These are phyloP conservation scores for Aphanocladium album DNA, from an alignment of 2,329 filamentous ascomycete species.

Conservation along the genomic window DNA sequence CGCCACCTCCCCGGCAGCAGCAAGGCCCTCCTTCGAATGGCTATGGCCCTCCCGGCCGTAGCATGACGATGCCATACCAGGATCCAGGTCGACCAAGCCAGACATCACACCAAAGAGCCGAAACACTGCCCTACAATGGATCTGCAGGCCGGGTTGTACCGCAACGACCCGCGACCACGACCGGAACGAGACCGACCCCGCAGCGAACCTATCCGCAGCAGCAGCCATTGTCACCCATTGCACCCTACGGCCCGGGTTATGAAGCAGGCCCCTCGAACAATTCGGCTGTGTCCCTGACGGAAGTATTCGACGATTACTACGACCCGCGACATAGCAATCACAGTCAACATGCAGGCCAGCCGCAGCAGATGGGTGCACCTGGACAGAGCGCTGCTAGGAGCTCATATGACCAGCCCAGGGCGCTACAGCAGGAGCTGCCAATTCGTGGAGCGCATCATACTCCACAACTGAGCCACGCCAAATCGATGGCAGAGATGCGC, in stretches of 20 bases:
- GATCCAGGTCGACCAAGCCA: conserved; percentile 35
- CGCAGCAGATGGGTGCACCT: not conserved
- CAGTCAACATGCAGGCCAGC: conserved; percentile 17
- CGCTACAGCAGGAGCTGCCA: conserved; percentile 35
- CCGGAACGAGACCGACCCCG: conserved; percentile 35
- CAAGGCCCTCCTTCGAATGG: conserved; percentile 30
- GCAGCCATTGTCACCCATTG: conserved; percentile 19
- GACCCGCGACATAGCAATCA: conserved; percentile 22
- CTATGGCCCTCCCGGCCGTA: conserved; percentile 50
- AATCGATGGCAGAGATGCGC: conserved; percentile 63
- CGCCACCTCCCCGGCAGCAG: conserved; percentile 16
- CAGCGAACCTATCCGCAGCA: conserved; percentile 8
- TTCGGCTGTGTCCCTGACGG: conserved; percentile 12
- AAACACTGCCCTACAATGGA: conserved; percentile 43
- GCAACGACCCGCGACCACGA: conserved; percentile 52
- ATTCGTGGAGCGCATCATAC: conserved; percentile 46
- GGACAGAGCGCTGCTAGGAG: conserved; percentile 27
- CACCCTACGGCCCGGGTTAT: conserved; percentile 8
- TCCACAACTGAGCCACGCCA: conserved; percentile 53
- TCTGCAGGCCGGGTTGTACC: conserved; percentile 40
- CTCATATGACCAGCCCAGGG: conserved; percentile 46
- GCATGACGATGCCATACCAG: conserved; percentile 56
- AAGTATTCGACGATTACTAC: conserved; percentile 23
- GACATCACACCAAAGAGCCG: conserved; percentile 31
- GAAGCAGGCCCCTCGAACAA: not conserved